A percentile compares a stretch with the other conserved stretches of the same genome.
phyloP scores from a whole-genome alignment of 257 asterid genomes.

The Solanum boliviense region DNA sequence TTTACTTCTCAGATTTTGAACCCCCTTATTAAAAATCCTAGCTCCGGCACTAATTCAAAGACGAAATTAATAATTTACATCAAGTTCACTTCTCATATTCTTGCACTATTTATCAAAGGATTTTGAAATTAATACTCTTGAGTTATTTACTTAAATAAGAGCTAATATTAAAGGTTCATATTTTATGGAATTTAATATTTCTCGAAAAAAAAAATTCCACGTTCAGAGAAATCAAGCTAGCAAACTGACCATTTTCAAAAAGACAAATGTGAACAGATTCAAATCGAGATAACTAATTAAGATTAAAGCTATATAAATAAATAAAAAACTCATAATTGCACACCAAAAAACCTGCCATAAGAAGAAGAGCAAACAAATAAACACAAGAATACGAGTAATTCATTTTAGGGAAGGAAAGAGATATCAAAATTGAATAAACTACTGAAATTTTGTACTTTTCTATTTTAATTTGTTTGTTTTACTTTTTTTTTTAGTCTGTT shows the following conservation, averaged over 20 bases:
- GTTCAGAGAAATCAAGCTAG: background rate
- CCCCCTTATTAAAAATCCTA: no score
- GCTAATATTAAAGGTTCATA: background rate
- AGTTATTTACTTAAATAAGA: background rate
- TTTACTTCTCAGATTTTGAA: no score
- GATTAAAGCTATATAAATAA: background rate
- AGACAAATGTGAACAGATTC: background rate
- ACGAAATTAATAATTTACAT: background rate
- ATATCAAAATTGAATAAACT: background rate
- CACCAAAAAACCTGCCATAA: background rate
- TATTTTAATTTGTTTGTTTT: no score
- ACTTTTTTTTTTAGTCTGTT: no score
- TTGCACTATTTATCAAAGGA: background rate
- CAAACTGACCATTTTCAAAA: background rate
- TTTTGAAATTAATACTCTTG: background rate
- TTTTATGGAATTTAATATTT: background rate
- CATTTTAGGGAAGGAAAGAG: background rate
- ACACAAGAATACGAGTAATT: background rate
- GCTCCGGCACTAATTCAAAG: no score
- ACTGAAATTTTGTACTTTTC: background rate
- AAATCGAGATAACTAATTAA: background rate
- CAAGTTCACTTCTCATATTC: background rate
- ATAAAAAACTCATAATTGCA: background rate
- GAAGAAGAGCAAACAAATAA: background rate
- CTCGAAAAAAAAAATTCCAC: background rate